Conservation (phyloP, 1,139 yeast genomes). For the Protomyces inouyei region DNA sequence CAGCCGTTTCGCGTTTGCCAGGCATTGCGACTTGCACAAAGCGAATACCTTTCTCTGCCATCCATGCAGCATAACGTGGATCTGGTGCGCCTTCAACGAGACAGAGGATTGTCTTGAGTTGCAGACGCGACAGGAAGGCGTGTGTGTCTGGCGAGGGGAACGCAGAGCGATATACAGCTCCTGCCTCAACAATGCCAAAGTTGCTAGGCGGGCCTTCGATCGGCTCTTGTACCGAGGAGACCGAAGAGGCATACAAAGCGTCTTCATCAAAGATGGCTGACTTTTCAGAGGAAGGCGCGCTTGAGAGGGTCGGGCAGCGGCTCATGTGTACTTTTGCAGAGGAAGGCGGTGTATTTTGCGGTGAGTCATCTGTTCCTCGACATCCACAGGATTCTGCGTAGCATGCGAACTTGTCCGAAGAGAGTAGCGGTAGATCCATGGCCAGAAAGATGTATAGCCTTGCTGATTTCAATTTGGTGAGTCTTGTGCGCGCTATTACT, state of each 20-base stretch:
- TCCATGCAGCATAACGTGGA: conserved; percentile 66
- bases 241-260: not conserved
- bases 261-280: not conserved
- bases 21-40: conserved; percentile 87
- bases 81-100: conserved; percentile 80
- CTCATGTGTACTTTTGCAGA: not conserved
- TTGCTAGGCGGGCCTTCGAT: conserved; percentile 42
- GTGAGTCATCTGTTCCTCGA: not conserved
- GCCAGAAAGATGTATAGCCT: not conserved
- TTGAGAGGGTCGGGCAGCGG: not conserved
- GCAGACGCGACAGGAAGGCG: conserved; percentile 56
- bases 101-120: conserved; percentile 70
- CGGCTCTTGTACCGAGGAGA: not conserved
- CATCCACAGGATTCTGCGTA: not conserved
- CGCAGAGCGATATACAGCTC: conserved; percentile 71
- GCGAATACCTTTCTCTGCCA: conserved; percentile 55
- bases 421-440: not conserved
- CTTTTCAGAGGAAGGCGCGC: not conserved
- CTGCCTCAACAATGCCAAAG: conserved; percentile 73
- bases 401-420: not conserved
- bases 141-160: conserved; percentile 85
- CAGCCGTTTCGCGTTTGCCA: conserved; percentile 90
- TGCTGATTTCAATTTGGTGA: too few relatives aligned
- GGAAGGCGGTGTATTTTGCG: not conserved
- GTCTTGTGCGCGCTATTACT: too few relatives aligned